Conservation (phyloP, 345 rosid genomes). For the Orychophragmus violaceus region DNA sequence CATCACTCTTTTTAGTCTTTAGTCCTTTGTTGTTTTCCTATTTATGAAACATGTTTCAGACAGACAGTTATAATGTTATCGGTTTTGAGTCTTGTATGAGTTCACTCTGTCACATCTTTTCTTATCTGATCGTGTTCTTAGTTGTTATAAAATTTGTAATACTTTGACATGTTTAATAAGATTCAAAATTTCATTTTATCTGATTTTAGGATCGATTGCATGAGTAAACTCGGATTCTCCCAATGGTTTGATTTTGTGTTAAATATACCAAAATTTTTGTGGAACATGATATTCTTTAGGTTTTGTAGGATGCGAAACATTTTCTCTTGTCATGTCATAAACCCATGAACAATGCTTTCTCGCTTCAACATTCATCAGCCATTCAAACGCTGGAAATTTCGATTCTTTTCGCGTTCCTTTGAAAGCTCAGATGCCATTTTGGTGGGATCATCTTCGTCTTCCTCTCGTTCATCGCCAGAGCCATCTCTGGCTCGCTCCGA, state of each 20-base stretch:
- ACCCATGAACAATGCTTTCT: constrained; percentile 16
- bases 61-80: not conserved
- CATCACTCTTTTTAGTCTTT: constrained; percentile 3
- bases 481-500: constrained; percentile 17
- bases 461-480: constrained; percentile 3
- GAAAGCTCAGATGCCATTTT: constrained; percentile 26
- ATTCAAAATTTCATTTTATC: not conserved
- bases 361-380: constrained; percentile 12
- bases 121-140: not conserved
- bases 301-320: not conserved
- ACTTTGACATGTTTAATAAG: not conserved
- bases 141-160: not conserved
- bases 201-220: not conserved
- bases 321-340: not conserved
- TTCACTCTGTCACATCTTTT: not conserved
- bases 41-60: constrained; percentile 13
- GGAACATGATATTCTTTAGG: not conserved
- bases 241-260: not conserved
- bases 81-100: not conserved
- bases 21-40: constrained; percentile 6
- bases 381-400: constrained; percentile 14
- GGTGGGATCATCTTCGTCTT: constrained; percentile 2
- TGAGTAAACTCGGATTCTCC: not conserved
- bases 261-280: not conserved
- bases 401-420: constrained; percentile 11